Conservation (phyloP, 345 rosid genomes). For the Gynandropsis gynandra region DNA sequence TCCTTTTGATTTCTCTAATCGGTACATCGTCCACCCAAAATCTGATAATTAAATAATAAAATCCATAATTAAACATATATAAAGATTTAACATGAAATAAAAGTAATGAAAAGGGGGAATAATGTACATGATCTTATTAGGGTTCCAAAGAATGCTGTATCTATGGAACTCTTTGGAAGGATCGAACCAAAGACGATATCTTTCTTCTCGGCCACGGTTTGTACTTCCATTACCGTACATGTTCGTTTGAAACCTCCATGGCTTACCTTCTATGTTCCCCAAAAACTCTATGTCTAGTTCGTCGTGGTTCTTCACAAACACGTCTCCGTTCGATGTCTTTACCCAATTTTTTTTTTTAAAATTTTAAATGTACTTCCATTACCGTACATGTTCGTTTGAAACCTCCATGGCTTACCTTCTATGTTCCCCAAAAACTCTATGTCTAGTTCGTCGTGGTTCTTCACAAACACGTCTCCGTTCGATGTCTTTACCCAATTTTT, state of each 20-base stretch:
- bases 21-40: conserved; percentile 88
- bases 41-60: conserved; percentile 33
- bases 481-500: conserved; percentile 76
- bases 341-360: no score
- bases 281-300: conserved; percentile 91
- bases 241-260: conserved; percentile 93
- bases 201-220: conserved; percentile 71
- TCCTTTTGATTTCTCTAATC: conserved; percentile 57
- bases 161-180: conserved; percentile 78
- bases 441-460: conserved; percentile 83
- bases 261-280: conserved; percentile 69
- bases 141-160: conserved; percentile 86
- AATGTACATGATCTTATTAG: conserved; percentile 63
- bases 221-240: conserved; percentile 91
- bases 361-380: conserved; percentile 98
- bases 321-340: conserved; percentile 76
- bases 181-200: conserved; percentile 90
- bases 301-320: conserved; percentile 70
- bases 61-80: no score
- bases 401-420: conserved; percentile 77
- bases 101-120: no score
- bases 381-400: conserved; percentile 86
- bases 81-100: no score
- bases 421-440: conserved; percentile 84
- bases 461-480: conserved; percentile 70